Evolutionary conservation across 495 filamentous ascomycete genomes (phyloP).

Genomic region (Echria macrotheca): DNA sequence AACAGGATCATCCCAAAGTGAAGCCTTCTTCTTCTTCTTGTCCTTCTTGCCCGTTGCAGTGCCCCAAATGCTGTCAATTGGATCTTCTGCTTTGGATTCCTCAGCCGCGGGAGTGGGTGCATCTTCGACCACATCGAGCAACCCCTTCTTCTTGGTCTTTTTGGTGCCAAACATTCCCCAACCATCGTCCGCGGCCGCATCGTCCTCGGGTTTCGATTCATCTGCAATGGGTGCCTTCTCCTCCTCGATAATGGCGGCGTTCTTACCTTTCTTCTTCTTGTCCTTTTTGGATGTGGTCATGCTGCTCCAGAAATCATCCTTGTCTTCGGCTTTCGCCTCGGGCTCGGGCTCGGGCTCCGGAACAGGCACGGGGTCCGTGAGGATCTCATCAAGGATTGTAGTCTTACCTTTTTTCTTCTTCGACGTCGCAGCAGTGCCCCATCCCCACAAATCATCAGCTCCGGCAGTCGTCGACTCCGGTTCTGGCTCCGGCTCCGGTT

Average conservation of each 20-base stretch:
- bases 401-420: conserved; percentile 19
- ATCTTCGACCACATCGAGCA: neutral
- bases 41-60: neutral
- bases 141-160: neutral
- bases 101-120: neutral
- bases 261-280: conserved; percentile 29
- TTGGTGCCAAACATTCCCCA: neutral
- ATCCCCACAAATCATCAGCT: conserved; percentile 13
- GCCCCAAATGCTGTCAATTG: neutral
- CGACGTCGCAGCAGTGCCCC: conserved; percentile 5
- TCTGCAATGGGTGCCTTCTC: too few relatives aligned
- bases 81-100: neutral
- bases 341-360: neutral
- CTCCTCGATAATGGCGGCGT: too few relatives aligned
- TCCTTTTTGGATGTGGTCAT: conserved; percentile 31
- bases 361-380: conserved; percentile 3
- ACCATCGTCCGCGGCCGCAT: neutral
- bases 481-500: conserved; percentile 12
- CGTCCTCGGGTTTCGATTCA: too few relatives aligned
- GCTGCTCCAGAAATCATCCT: conserved; percentile 9
- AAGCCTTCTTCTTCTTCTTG: neutral
- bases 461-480: conserved; percentile 1
- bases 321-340: neutral
- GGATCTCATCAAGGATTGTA: neutral
- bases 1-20: neutral